Evolutionary conservation across 2,329 filamentous ascomycete species (phyloP), one percentile per base, ranked within the genome.

Genomic region (Emergomyces orientalis): DNA sequence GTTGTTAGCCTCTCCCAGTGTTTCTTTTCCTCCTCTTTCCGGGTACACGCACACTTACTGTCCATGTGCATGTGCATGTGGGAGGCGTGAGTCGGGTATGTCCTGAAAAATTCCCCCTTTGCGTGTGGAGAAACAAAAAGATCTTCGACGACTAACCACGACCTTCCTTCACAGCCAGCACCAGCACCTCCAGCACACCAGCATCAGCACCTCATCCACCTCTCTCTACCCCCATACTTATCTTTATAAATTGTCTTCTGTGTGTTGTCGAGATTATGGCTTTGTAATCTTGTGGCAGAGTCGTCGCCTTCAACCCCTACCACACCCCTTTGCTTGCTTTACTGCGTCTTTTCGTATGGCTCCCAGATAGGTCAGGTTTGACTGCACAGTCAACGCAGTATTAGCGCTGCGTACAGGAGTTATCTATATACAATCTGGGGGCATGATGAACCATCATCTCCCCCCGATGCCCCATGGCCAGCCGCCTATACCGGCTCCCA

Each of bases 401-500:
- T 70, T 65, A 64, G 63, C 63, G 64, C 66, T 63, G 68, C 66
- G 63, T 9, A 22, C 34, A 25, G 34, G 34, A 37, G 17, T 45
- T 22, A 41, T 27, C n/a, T n/a, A 22, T 14, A 70, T 11, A 37
- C 25, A 69, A 22, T 34, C 43, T 58, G 68, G 67, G 70, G 70
- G 73, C 72, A 77, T 72, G 72, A 78, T 78, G 74, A 78, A 78
- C 70, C 76, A 77, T 68, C 75, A 78, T 70, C 69, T 76, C 67
- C 75, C 73, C 69, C 73, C 72, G 67, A 78, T 76, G 73, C 75
- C 72, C 66, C 77, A 79, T 73, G 77, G 77, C 76, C 78, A 79
- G 72, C 78, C 79, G 62, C 79, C 80, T 52, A 80, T 80, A 71
- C 78, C 79, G 70, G 78, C 78, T 62, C 75, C 78, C 30, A 77